These are phyloP conservation scores for Rhodotorula mucilaginosa DNA, from an alignment of 1,284 basidiomycete genomes.

Conservation along the genomic window DNA sequence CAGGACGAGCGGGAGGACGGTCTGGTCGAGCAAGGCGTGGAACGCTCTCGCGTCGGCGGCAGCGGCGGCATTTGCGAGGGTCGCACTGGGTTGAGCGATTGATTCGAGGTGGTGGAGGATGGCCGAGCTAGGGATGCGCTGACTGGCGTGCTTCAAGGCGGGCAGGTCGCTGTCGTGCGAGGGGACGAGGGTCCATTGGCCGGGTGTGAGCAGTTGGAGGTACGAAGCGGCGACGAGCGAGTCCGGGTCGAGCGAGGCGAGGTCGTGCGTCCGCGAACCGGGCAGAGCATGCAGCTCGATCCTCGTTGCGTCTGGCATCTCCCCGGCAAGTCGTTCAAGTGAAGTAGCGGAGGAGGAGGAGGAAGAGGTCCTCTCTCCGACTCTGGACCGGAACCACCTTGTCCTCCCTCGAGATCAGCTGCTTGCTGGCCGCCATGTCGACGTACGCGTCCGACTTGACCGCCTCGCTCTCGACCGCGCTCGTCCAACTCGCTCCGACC, in stretches of 20 bases:
- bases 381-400: too few relatives aligned
- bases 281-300: conserved; percentile 29
- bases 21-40: conserved; percentile 31
- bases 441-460: conserved; percentile 25
- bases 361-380: too few relatives aligned
- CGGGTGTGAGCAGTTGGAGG: conserved; percentile 33
- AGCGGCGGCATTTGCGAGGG: neutral
- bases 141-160: conserved; percentile 22
- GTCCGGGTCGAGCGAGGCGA: conserved; percentile 32
- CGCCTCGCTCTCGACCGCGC: conserved; percentile 3
- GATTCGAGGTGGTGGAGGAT: conserved; percentile 30
- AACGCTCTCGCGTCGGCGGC: conserved; percentile 23
- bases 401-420: neutral
- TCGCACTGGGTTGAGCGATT: too few relatives aligned
- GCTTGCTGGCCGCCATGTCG: conserved; percentile 1
- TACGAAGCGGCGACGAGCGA: conserved; percentile 37
- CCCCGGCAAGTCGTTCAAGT: too few relatives aligned
- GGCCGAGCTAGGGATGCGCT: conserved; percentile 12
- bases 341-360: too few relatives aligned
- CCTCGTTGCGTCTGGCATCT: neutral
- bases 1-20: conserved; percentile 35
- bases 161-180: conserved; percentile 20
- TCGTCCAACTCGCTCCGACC: conserved; percentile 8
- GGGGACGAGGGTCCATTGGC: conserved; percentile 28
- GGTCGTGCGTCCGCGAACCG: conserved; percentile 25